Conservation (phyloP, 2,329 filamentous ascomycete species). For the Sporothrix brasiliensis region DNA sequence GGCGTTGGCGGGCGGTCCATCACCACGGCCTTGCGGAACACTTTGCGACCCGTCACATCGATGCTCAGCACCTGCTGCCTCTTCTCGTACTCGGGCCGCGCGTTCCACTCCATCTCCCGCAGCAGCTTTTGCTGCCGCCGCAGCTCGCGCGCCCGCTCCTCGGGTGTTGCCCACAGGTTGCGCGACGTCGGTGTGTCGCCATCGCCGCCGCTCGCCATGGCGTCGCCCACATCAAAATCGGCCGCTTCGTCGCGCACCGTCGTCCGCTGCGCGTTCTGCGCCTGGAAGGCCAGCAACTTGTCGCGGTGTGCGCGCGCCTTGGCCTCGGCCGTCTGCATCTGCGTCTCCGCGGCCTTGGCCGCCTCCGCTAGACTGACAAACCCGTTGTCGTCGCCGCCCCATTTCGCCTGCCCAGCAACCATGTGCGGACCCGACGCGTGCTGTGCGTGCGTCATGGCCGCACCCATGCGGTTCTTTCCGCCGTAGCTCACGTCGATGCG, state of each 20-base stretch:
- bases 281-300: conserved; percentile 77
- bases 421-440: conserved; percentile 30
- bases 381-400: conserved; percentile 42
- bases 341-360: conserved; percentile 35
- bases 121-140: conserved; percentile 84
- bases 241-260: conserved; percentile 83
- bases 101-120: conserved; percentile 84
- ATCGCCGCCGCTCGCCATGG: conserved; percentile 40
- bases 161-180: conserved; percentile 82
- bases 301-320: conserved; percentile 79
- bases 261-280: conserved; percentile 81
- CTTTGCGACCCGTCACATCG: conserved; percentile 75
- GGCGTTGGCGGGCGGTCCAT: conserved; percentile 62
- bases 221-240: conserved; percentile 56
- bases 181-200: conserved; percentile 39
- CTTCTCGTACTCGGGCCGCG: conserved; percentile 86
- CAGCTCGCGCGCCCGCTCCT: conserved; percentile 78
- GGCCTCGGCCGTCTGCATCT: conserved; percentile 58
- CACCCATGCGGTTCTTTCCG: conserved; percentile 39
- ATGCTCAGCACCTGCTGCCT: conserved; percentile 81
- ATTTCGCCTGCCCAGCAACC: conserved; percentile 35
- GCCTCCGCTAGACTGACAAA: conserved; percentile 68
- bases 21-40: conserved; percentile 71
- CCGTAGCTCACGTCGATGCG: conserved; percentile 62
- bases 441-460: conserved; percentile 37